These are phyloP conservation scores for Annulohypoxylon stygium DNA, from an alignment of 495 filamentous ascomycete genomes.

Conservation along the genomic window DNA sequence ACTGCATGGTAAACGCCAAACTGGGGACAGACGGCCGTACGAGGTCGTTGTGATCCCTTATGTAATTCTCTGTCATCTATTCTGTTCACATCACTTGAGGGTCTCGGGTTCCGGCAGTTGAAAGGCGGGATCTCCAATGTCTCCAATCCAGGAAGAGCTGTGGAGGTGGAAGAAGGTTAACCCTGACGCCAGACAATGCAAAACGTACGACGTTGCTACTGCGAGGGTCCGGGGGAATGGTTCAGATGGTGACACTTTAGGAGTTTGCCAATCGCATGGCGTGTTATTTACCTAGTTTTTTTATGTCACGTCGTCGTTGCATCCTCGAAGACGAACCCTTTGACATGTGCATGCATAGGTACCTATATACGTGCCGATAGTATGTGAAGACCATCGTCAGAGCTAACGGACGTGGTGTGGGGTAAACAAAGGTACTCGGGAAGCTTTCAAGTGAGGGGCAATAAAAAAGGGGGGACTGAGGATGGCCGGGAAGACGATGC, in stretches of 20 bases:
- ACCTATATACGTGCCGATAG: not conserved
- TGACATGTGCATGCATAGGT: not conserved
- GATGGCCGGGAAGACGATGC: conserved; percentile 15
- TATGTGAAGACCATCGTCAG: conserved; percentile 3
- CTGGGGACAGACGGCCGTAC: not conserved
- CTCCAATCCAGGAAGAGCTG: conserved; percentile 7
- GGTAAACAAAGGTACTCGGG: conserved; percentile 12
- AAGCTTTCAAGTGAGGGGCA: not conserved
- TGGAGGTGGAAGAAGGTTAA: conserved; percentile 38
- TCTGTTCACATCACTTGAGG: conserved; percentile 19
- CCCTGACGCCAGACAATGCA: conserved; percentile 23
- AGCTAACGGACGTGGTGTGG: conserved; percentile 14
- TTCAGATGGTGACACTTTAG: not conserved
- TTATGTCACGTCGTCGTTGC: conserved; percentile 6
- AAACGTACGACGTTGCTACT: not conserved
- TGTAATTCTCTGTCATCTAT: conserved; percentile 44
- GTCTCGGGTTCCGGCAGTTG: conserved; percentile 41
- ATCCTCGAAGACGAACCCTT: not conserved
- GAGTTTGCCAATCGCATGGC: conserved; percentile 1
- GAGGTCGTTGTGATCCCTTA: conserved; percentile 27
- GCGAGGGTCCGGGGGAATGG: conserved; percentile 17
- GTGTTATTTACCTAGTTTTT: not conserved
- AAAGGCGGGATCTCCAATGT: conserved; percentile 13
- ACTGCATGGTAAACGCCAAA: not conserved
- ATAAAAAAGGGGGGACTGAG: conserved; percentile 4